A percentile compares a stretch with the other conserved stretches of the same genome.
Evolutionary conservation across 495 filamentous ascomycete species (phyloP).

Genomic region (Thermochaetoides thermophila): DNA sequence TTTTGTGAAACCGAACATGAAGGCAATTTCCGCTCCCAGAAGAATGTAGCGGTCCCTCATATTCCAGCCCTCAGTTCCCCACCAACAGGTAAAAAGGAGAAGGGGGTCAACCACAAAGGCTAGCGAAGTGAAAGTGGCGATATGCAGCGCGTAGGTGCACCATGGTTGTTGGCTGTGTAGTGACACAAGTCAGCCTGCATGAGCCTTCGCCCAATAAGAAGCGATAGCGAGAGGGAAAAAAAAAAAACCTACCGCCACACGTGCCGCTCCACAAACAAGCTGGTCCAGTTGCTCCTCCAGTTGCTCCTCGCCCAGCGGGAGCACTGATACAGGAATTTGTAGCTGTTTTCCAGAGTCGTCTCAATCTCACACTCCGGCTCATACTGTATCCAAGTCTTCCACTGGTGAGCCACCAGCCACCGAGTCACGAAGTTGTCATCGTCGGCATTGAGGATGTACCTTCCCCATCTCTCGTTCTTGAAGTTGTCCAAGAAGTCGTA

Average conservation of each 20-base stretch:
- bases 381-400: constrained; percentile 68
- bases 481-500: constrained; percentile 58
- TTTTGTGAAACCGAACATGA: constrained; percentile 49
- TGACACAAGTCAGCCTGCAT: constrained; percentile 1
- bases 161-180: constrained; percentile 48
- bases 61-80: constrained; percentile 32
- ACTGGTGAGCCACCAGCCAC: constrained; percentile 61
- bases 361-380: constrained; percentile 56
- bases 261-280: constrained; percentile 53
- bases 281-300: constrained; percentile 69
- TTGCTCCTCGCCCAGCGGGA: constrained; percentile 70
- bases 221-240: no score
- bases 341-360: constrained; percentile 61
- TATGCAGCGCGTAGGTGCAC: constrained; percentile 61
- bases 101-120: constrained; percentile 50
- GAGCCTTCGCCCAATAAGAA: background rate
- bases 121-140: constrained; percentile 58
- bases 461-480: constrained; percentile 56
- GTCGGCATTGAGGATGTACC: constrained; percentile 62
- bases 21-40: constrained; percentile 33
- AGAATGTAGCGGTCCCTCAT: constrained; percentile 25
- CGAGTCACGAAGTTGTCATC: constrained; percentile 78
- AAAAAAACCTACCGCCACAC: constrained; percentile 47
- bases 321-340: constrained; percentile 63
- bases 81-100: constrained; percentile 41